Evolutionary conservation across 176 grass and related monocot genomes (phyloP), one percentile per base, ranked within the genome.

Genomic region (Zizania latifolia): DNA sequence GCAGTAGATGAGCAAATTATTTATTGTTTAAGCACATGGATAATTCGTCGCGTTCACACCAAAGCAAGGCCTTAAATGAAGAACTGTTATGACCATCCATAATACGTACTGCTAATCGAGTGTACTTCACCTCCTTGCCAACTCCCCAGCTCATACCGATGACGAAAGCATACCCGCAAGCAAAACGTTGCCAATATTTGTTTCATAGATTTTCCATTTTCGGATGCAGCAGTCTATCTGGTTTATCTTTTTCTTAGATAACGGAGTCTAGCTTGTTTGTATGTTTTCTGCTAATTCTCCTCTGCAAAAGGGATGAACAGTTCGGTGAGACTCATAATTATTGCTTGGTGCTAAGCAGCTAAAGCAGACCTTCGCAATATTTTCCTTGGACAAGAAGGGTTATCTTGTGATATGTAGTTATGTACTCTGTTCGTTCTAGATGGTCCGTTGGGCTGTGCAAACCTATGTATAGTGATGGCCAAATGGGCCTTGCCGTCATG

Each of bases 1-100:
- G 62, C 38, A 67, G 41, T 53, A 39, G 37, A 44, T 17, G 65
- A 69, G 39, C 15, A 69, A 46, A 46, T 39, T 19, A 53, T 53
- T 53, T n/a, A n/a, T n/a, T n/a, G n/a, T n/a, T 46, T 21, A 84
- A 77, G 56, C 31, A 6, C 41, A 70, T 71, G 73, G 54, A 69
- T 62, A 70, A 28, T 70, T 53, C 7, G 22, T 53, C n/a, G 72
- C 39, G 72, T 70, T 83, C 72, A 83, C 72, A 61, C 39, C 6
- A 33, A 36, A 48, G 23, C 1, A 16, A 61, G 4, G 14, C 19
- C 16, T 76, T 83, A 28, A 68, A 68, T 66, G 51, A 58, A 68
- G 51, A 68, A 22, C 38, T 30, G 51, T 60, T 8, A 50, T 72
- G 72, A 83, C 40, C 72, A 69, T 38, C 39, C 21, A 22, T 46